Conservation (phyloP, 2,329 filamentous ascomycete genomes). For the Phialemoniopsis sp. region DNA sequence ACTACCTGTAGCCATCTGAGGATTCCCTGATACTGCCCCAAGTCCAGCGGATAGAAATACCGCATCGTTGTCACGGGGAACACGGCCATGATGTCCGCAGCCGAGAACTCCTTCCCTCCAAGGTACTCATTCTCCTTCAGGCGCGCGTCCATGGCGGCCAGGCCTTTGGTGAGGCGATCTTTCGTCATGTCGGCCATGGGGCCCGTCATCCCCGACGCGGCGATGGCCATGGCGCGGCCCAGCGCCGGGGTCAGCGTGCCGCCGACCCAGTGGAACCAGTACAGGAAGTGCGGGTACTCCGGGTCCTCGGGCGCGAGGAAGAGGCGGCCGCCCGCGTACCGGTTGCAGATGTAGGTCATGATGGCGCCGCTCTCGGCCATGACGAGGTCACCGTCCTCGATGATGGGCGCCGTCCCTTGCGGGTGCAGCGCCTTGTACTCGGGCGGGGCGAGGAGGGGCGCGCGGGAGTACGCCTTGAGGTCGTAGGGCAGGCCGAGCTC, state of each 20-base stretch:
- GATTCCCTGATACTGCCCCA: slow-evolving; percentile 36
- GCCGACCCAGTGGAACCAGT: slow-evolving; percentile 60
- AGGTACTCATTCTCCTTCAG: slow-evolving; percentile 47
- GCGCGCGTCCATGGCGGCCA: slow-evolving; percentile 44
- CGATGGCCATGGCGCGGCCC: slow-evolving; percentile 27
- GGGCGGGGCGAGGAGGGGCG: slow-evolving; percentile 24
- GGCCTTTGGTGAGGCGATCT: slow-evolving; percentile 25
- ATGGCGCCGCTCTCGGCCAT: slow-evolving; percentile 58
- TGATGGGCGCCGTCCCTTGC: slow-evolving; percentile 53
- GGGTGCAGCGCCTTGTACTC: slow-evolving; percentile 40
- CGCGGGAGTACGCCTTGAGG: slow-evolving; percentile 20
- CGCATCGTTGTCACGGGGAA: slow-evolving; percentile 60
- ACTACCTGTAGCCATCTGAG: slow-evolving; percentile 41
- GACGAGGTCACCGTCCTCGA: slow-evolving; percentile 49
- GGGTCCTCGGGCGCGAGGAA: slow-evolving; percentile 36
- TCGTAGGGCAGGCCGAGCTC: slow-evolving; percentile 54
- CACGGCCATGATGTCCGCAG: slow-evolving; percentile 61
- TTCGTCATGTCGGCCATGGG: slow-evolving; percentile 11
- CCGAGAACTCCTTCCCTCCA: slow-evolving; percentile 58
- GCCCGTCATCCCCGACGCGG: slow-evolving; percentile 19
- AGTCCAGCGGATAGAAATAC: slow-evolving; percentile 38
- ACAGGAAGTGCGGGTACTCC: slow-evolving; percentile 57
- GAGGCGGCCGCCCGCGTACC: slow-evolving; percentile 45
- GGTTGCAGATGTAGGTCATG: slow-evolving; percentile 56
- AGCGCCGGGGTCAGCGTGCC: slow-evolving; percentile 36